phyloP scores from a whole-genome alignment of 768 basidiomycete species.

The Auricularia heimuer region DNA sequence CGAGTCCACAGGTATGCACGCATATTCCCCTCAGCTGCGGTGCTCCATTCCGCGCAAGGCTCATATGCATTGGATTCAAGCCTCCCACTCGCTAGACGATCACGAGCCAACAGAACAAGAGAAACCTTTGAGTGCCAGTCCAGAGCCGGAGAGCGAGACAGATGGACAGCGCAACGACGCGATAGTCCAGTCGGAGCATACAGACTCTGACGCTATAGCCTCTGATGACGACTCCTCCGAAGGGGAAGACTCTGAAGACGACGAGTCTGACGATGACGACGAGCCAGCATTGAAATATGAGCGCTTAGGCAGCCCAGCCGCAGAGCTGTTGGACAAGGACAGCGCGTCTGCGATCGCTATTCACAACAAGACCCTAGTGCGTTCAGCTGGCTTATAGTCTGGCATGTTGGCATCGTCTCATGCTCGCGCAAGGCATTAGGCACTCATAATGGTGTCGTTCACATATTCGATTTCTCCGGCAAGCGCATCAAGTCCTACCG shows the following conservation, averaged over 20 bases:
- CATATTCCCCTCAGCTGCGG: no score
- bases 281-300: constrained; percentile 91
- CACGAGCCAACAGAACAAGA: background rate
- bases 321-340: constrained; percentile 79
- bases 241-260: constrained; percentile 38
- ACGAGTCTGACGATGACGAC: constrained; percentile 69
- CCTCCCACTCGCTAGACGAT: background rate
- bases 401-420: background rate
- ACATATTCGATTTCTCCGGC: constrained; percentile 71
- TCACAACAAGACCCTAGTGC: constrained; percentile 63
- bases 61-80: background rate
- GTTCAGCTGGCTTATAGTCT: constrained; percentile 12
- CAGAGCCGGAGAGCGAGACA: constrained; percentile 1
- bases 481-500: constrained; percentile 81
- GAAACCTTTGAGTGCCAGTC: background rate
- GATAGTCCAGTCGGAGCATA: background rate
- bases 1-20: no score
- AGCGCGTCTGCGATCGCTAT: constrained; percentile 76
- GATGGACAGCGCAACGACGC: constrained; percentile 12
- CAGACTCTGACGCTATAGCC: background rate
- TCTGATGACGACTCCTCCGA: constrained; percentile 17
- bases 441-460: constrained; percentile 87
- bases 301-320: constrained; percentile 59
- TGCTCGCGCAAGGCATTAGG: constrained; percentile 59
- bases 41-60: no score